These are phyloP conservation scores for Hymenoscyphus repandus DNA, from an alignment of 2,329 filamentous ascomycete species.

Conservation along the genomic window DNA sequence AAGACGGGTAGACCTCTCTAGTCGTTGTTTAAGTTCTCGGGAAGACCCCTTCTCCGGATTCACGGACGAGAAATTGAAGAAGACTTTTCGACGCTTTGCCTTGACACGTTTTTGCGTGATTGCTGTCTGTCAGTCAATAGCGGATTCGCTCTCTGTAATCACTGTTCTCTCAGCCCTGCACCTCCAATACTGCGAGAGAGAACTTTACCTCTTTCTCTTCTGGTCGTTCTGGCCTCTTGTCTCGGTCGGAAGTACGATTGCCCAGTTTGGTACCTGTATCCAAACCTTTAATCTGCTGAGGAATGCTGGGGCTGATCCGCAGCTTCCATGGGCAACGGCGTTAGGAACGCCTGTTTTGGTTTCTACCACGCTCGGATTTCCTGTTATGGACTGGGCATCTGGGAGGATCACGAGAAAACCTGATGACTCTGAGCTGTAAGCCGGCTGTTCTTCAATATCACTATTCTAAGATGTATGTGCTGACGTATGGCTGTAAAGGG, in stretches of 20 bases:
- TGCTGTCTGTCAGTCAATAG: neutral
- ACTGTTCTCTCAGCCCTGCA: slow-evolving; percentile 39
- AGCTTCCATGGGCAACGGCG: neutral
- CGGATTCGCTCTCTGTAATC: slow-evolving; percentile 35
- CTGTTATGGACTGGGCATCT: neutral
- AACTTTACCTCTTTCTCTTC: slow-evolving; percentile 44
- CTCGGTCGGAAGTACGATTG: slow-evolving; percentile 50
- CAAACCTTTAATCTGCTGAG: slow-evolving; percentile 24
- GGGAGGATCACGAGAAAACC: neutral
- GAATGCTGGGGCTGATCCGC: neutral
- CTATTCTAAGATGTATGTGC: too few relatives aligned
- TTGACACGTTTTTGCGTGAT: too few relatives aligned
- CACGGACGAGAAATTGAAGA: too few relatives aligned
- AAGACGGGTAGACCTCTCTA: too few relatives aligned
- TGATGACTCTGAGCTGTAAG: neutral
- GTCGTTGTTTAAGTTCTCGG: too few relatives aligned
- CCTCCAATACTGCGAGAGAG: slow-evolving; percentile 47
- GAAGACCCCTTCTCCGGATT: too few relatives aligned
- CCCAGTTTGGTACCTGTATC: slow-evolving; percentile 49
- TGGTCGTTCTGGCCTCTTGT: slow-evolving; percentile 39
- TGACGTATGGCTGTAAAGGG: too few relatives aligned
- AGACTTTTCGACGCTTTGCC: too few relatives aligned
- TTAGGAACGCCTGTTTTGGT: slow-evolving; percentile 1
- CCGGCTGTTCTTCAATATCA: too few relatives aligned
- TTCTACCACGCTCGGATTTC: neutral